These are phyloP conservation scores for Cyberlindnera mycetangii DNA, from an alignment of 805 yeast species.

Conservation along the genomic window DNA sequence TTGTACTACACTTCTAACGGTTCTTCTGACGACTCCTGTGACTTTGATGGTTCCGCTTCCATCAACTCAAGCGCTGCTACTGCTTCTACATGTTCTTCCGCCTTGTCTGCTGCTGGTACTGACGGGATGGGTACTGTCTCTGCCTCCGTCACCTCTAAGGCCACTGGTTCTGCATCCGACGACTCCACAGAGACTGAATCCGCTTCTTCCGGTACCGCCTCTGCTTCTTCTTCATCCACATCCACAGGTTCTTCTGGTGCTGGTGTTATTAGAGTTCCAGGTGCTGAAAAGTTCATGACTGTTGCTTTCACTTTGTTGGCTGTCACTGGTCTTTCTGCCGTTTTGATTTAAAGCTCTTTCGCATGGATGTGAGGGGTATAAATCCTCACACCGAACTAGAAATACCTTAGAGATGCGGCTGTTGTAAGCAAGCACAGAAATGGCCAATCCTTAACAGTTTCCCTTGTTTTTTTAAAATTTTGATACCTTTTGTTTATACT, in stretches of 20 bases:
- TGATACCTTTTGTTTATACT: not conserved
- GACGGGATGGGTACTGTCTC: constrained; percentile 60
- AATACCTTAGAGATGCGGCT: no score
- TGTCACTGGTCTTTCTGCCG: constrained; percentile 38
- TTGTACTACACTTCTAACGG: constrained; percentile 54
- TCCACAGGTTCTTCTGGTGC: constrained; percentile 22
- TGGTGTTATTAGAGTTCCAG: constrained; percentile 29
- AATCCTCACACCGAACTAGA: no score
- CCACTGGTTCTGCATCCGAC: constrained; percentile 6
- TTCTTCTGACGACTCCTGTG: constrained; percentile 49
- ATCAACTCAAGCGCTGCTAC: constrained; percentile 44
- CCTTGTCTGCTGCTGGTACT: constrained; percentile 63
- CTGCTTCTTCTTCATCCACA: constrained; percentile 25
- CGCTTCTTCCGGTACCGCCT: constrained; percentile 11
- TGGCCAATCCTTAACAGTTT: not conserved
- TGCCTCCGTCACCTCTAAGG: constrained; percentile 14
- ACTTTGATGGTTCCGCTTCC: constrained; percentile 67
- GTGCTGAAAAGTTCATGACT: constrained; percentile 31
- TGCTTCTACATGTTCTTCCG: constrained; percentile 53
- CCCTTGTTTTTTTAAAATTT: no score
- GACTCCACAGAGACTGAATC: constrained; percentile 26
- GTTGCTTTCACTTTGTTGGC: constrained; percentile 32
- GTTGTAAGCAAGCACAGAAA: no score
- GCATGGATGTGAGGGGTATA: not conserved
- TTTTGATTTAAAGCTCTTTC: constrained; percentile 28